A percentile compares a stretch with the other conserved stretches of the same genome.
These are phyloP conservation scores for Protomyces gravidus DNA, from an alignment of 1,139 yeast species.

Conservation along the genomic window DNA sequence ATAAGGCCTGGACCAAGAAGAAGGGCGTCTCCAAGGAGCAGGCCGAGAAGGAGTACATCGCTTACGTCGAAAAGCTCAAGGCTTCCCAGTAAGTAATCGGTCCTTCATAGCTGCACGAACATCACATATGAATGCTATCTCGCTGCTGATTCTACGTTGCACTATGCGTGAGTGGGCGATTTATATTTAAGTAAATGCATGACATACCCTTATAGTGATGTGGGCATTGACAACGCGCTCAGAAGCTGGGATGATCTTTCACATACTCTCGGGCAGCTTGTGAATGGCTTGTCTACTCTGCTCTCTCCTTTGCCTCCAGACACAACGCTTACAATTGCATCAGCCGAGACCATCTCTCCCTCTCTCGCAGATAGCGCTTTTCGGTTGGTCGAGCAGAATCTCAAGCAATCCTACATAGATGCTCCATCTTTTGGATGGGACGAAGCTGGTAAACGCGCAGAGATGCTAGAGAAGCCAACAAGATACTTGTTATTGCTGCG, in stretches of 20 bases:
- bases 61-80: constrained; percentile 62
- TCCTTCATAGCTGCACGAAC: no score
- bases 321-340: not conserved
- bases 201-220: no score
- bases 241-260: no score
- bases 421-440: not conserved
- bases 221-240: no score
- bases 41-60: constrained; percentile 84
- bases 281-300: no score
- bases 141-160: no score
- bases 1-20: constrained; percentile 73
- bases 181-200: no score
- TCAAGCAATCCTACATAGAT: not conserved
- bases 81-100: no score
- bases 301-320: not conserved
- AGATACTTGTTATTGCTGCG: not conserved
- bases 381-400: not conserved
- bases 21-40: constrained; percentile 84
- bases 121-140: no score
- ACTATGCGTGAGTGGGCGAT: no score
- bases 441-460: not conserved
- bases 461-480: not conserved
- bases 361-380: not conserved
- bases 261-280: no score
- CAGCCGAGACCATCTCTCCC: not conserved